These are phyloP conservation scores for Torulaspora pretoriensis DNA, from an alignment of 1,139 yeast genomes.

Conservation along the genomic window DNA sequence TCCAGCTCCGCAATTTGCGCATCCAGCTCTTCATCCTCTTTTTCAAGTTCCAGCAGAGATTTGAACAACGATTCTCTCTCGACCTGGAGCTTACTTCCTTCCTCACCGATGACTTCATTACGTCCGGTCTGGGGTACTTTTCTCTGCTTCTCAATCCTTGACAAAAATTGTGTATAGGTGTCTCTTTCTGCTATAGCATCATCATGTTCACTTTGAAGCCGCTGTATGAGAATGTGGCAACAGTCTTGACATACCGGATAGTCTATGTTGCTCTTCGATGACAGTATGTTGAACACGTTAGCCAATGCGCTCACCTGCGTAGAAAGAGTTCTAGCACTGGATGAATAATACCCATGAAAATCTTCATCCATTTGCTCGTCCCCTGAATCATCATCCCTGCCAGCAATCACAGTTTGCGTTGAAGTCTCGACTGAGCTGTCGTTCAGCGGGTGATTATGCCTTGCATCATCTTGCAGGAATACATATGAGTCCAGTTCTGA, in stretches of 20 bases:
- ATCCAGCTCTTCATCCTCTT: constrained; percentile 40
- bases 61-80: constrained; percentile 39
- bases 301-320: constrained; percentile 48
- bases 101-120: constrained; percentile 29
- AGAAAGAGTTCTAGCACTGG: constrained; percentile 37
- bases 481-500: constrained; percentile 17
- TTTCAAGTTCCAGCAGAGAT: constrained; percentile 35
- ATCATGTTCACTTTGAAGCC: constrained; percentile 66
- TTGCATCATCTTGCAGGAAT: constrained; percentile 11
- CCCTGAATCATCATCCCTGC: constrained; percentile 20
- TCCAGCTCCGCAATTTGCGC: constrained; percentile 47
- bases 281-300: constrained; percentile 60
- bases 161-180: constrained; percentile 65
- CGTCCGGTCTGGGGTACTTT: constrained; percentile 36
- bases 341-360: constrained; percentile 14
- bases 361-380: constrained; percentile 14
- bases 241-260: constrained; percentile 89
- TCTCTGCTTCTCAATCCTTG: constrained; percentile 58
- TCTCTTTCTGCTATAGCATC: constrained; percentile 77
- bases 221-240: constrained; percentile 61
- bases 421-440: constrained; percentile 13
- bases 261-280: constrained; percentile 72
- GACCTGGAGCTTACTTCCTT: constrained; percentile 38
- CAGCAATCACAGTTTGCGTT: constrained; percentile 9
- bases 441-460: constrained; percentile 6